Conservation (phyloP, 176 grass and related monocot genomes). For the Pontederia paniculata region DNA sequence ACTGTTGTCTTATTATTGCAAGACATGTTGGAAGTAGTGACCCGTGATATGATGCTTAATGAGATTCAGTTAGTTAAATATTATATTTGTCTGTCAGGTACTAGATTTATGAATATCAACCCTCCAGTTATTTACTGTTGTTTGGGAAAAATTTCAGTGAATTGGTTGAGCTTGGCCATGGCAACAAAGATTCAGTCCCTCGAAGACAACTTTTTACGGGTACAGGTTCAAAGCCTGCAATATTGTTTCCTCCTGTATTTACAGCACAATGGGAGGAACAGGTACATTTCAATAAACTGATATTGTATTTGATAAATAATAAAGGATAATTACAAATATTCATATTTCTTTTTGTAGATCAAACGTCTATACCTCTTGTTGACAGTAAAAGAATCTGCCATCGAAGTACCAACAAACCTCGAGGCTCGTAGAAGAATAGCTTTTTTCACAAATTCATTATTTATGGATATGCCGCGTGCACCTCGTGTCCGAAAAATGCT, state of each 20-base stretch:
- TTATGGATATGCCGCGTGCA: conserved; percentile 96
- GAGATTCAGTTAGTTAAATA: conserved; percentile 49
- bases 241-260: conserved; percentile 64
- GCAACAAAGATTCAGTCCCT: conserved; percentile 73
- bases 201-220: conserved; percentile 91
- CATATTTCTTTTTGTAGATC: conserved; percentile 47
- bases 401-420: conserved; percentile 86
- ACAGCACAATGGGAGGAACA: conserved; percentile 93
- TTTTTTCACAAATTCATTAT: conserved; percentile 95
- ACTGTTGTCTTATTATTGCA: conserved; percentile 76
- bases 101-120: neutral
- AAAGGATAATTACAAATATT: conserved; percentile 12
- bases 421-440: conserved; percentile 93
- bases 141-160: conserved; percentile 38
- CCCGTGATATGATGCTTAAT: conserved; percentile 97
- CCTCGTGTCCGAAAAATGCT: conserved; percentile 93
- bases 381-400: conserved; percentile 95
- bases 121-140: too few relatives aligned
- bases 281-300: conserved; percentile 19
- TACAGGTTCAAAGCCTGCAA: conserved; percentile 69
- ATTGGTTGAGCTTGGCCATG: conserved; percentile 76
- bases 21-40: conserved; percentile 96
- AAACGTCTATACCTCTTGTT: conserved; percentile 75
- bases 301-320: neutral
- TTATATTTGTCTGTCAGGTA: neutral